Evolutionary conservation across 768 basidiomycete genomes (phyloP).

Genomic region (Fibroporia radiculosa): DNA sequence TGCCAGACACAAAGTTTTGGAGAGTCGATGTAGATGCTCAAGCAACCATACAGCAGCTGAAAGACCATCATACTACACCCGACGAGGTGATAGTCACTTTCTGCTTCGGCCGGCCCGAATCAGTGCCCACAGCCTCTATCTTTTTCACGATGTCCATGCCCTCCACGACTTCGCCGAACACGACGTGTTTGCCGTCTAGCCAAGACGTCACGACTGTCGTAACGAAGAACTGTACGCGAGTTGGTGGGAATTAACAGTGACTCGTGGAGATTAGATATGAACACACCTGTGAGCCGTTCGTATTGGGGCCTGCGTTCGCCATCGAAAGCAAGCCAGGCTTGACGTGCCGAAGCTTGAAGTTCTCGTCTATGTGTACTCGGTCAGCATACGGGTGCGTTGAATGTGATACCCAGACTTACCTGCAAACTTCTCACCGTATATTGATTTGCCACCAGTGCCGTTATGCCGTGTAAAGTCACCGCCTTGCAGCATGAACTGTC

Average conservation of each 20-base stretch:
- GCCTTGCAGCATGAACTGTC: slow-evolving; percentile 76
- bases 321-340: slow-evolving; percentile 67
- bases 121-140: slow-evolving; percentile 37
- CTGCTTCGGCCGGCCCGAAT: slow-evolving; percentile 19
- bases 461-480: slow-evolving; percentile 76
- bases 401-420: slow-evolving; percentile 32
- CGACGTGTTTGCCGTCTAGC: slow-evolving; percentile 62
- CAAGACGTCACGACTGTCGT: slow-evolving; percentile 67
- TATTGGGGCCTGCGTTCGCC: slow-evolving; percentile 83
- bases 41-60: no score
- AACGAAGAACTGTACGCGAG: slow-evolving; percentile 56
- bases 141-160: slow-evolving; percentile 59
- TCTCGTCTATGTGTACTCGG: slow-evolving; percentile 43
- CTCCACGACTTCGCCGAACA: slow-evolving; percentile 62
- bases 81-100: slow-evolving; percentile 18
- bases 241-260: background rate
- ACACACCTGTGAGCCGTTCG: slow-evolving; percentile 70
- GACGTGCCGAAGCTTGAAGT: slow-evolving; percentile 56
- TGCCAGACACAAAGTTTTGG: no score
- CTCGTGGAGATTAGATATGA: background rate
- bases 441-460: slow-evolving; percentile 79
- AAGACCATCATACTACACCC: slow-evolving; percentile 14
- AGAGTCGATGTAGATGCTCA: no score
- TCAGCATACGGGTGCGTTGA: background rate
- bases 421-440: slow-evolving; percentile 75